Base-by-base conservation (phyloP, 2,329 filamentous ascomycete species). In the Pseudogymnoascus sp. region DNA sequence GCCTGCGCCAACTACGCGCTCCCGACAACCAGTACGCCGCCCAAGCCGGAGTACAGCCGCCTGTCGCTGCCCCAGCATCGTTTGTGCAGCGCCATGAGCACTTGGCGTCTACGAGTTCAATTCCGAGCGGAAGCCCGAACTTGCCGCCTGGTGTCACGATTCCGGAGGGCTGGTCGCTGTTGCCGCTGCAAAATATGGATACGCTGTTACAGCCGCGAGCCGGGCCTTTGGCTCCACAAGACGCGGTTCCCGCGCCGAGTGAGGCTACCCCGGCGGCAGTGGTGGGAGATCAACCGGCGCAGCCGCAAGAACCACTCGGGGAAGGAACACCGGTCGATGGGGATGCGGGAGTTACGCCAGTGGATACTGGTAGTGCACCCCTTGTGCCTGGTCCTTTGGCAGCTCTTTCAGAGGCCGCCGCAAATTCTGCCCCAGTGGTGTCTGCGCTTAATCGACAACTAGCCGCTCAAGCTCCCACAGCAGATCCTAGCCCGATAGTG, bases 111-210 rank as follows among this genome's bases (percentile, higher is more conserved):
- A 73, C 79, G 8, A 72, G 78, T 12, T 75, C 81, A 1, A 85
- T 87, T 60, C 82, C 83, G 4, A 76, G 84, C 3, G 84, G 84
- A 16, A 86, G 83, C 67, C 72, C 82, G 19, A 84, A 86, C 6
- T 76, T 88, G 7, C 86, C 86, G 0, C 80, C 84, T 61, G 85
- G 85, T 5, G 78, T 89, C n/a, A 78, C 81, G 4, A 79, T 89
- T 19, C 86, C 86, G 2, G 78, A 81, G 28, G 86, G 86, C 4
- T 89, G 86, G 86, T 82, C 83, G 22, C 73, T 89, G 39, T 74
- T 88, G 52, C 85, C 86, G 23, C 76, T 89, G 2, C 81, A 86
- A 66, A 78, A 83, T 64, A 62, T 73, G 28, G 70, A 71, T 61
- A 62, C 66, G 30, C n/a, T 62, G 42, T 61, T 61, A 58, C 64